Percentiles rank a stretch among this genome's conserved stretches.
Evolutionary conservation across 176 grass and related monocot species (phyloP).

Genomic region (Ensete ventricosum): DNA sequence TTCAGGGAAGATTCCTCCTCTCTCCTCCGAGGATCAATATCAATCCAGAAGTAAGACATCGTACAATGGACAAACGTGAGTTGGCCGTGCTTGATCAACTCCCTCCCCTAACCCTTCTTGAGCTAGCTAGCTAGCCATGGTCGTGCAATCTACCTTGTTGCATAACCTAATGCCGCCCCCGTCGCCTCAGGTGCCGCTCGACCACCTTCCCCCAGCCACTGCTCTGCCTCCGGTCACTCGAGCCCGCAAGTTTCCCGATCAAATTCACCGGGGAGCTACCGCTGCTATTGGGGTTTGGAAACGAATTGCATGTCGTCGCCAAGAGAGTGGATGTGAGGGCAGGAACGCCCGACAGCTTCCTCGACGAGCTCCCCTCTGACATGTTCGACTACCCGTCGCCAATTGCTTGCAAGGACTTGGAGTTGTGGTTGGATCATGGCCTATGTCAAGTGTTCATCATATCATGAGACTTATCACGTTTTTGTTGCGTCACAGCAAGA

Average conservation of each 20-base stretch:
- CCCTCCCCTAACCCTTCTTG: background rate
- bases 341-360: background rate
- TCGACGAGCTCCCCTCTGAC: background rate
- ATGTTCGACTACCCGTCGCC: background rate
- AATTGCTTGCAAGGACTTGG: too few species aligned
- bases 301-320: background rate
- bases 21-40: background rate
- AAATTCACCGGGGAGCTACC: background rate
- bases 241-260: background rate
- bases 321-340: background rate
- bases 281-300: background rate
- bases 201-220: background rate
- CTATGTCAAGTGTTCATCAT: too few species aligned
- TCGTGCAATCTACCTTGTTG: background rate
- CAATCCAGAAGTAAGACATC: background rate
- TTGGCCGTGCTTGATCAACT: slow-evolving; percentile 6
- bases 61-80: slow-evolving; percentile 10
- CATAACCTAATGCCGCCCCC: background rate
- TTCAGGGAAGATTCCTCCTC: background rate
- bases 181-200: too few species aligned
- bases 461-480: too few species aligned
- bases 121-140: background rate
- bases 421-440: too few species aligned
- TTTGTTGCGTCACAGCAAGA: too few species aligned
- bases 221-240: background rate